Base-by-base conservation (phyloP, 306 rosid genomes). In the Acmispon strigosus region DNA sequence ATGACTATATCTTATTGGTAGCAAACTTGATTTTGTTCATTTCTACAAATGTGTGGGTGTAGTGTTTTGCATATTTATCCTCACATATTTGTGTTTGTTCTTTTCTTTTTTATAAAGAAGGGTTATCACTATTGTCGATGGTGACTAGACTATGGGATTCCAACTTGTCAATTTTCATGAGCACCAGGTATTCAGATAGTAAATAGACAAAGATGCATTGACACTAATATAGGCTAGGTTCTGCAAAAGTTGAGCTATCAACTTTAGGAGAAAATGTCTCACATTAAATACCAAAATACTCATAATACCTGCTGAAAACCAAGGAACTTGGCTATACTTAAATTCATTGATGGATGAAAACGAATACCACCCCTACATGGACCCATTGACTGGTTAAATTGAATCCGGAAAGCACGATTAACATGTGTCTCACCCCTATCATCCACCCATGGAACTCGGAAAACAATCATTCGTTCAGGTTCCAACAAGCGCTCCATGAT, bases 361-460 rank as follows among this genome's bases (percentile, higher is more conserved):
- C 96, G 93, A 58, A 90, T 72, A 63, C 94, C 94, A 50, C 96
- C 96, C 82, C 96, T 87, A 69, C 94, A 87, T 14, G 96, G 96
- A 73, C 96, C 96, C 94, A 88, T 50, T 48, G 96, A 88, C 86
- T 90, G 96, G 81, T 85, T 90, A 62, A 84, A 90, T 62, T 90
- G 94, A 66, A 90, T 91, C 48, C 94, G 86, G 70, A 86, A 90
- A 53, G 87, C 96, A 39, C 96, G 81, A 74, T 88, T 86, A 62
- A 90, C 89, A 77, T 87, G 85, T 16, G 88, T 81, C 82, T 90
- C 94, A 51, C 94, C 91, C 84, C 88, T 84, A 62, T 90, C 96
- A 77, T 87, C 94, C 60, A 86, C 85, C 93, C 94, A 88, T 36
- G 93, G 89, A 73, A 90, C 91, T 84, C 94, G 85, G 50, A 90